Conservation (phyloP, 495 filamentous ascomycete species). For the Neurospora sp. region DNA sequence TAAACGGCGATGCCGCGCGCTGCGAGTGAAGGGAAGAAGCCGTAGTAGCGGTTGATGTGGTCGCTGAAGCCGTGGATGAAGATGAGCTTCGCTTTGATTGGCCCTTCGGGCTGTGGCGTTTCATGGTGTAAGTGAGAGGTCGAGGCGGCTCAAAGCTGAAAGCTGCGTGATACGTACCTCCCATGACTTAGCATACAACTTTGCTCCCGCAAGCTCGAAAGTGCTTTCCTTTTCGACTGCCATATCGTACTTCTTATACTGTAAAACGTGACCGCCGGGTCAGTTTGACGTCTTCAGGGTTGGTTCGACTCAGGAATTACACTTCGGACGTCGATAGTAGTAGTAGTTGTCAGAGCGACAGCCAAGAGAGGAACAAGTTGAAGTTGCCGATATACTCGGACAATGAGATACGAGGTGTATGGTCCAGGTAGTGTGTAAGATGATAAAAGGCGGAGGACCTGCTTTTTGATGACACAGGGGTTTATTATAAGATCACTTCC, state of each 20-base stretch:
- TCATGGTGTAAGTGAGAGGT: neutral
- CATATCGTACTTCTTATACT: conserved; percentile 24
- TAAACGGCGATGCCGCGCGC: conserved; percentile 61
- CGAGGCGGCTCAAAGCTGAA: neutral
- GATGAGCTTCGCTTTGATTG: conserved; percentile 55
- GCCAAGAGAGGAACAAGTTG: neutral
- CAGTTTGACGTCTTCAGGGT: neutral
- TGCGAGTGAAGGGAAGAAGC: conserved; percentile 59
- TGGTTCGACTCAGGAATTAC: neutral
- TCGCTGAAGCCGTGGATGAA: conserved; percentile 86
- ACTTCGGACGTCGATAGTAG: neutral
- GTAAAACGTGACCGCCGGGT: neutral
- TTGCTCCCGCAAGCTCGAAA: conserved; percentile 44
- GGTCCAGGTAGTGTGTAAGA: neutral
- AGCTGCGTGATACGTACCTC: conserved; percentile 42
- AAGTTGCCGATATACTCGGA: neutral
- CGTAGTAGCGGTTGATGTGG: conserved; percentile 65
- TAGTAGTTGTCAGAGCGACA: neutral
- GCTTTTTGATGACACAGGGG: neutral
- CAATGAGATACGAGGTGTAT: neutral
- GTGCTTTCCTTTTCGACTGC: conserved; percentile 38
- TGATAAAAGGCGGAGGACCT: neutral
- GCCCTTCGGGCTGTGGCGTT: conserved; percentile 34
- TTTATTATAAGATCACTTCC: neutral
- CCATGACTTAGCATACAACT: conserved; percentile 81